phyloP scores from a whole-genome alignment of 306 rosid species.

The Corylus americana region DNA sequence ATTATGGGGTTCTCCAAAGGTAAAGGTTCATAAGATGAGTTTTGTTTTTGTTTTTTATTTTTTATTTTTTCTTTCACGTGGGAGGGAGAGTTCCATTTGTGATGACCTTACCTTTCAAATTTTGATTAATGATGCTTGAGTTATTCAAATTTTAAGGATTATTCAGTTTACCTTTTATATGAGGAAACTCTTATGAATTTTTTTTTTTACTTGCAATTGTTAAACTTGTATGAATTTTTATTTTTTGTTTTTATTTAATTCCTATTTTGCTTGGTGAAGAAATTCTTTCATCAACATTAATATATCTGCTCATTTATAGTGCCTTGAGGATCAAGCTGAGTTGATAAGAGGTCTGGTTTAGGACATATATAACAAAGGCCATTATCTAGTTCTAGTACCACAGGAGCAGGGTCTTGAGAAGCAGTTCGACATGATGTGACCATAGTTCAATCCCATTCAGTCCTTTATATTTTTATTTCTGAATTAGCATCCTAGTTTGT shows the following conservation, averaged over 20 bases:
- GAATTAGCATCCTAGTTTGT: not conserved
- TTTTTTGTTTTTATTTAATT: not conserved
- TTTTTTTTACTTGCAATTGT: not conserved
- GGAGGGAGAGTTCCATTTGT: not conserved
- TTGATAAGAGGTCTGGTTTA: not conserved
- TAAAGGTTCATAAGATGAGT: not conserved
- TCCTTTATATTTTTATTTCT: not conserved
- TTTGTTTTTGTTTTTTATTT: not conserved
- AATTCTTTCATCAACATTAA: not conserved
- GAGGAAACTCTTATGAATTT: not conserved
- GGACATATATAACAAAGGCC: not conserved
- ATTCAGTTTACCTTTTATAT: not conserved
- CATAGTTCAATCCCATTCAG: not conserved
- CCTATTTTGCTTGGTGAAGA: not conserved
- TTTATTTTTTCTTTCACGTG: not conserved
- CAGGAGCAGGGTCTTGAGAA: not conserved
- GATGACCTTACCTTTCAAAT: not conserved
- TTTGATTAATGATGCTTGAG: not conserved
- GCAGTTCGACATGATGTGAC: not conserved
- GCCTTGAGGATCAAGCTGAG: not conserved
- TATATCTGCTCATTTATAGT: not conserved
- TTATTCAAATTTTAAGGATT: constrained; percentile 5
- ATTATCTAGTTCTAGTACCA: not conserved
- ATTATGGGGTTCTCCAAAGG: constrained; percentile 53
- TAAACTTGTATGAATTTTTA: not conserved